A percentile compares a stretch with the other conserved stretches of the same genome.
phyloP scores from a whole-genome alignment of 371 early-diverging fungal species.

The Rhizopus sp. region DNA sequence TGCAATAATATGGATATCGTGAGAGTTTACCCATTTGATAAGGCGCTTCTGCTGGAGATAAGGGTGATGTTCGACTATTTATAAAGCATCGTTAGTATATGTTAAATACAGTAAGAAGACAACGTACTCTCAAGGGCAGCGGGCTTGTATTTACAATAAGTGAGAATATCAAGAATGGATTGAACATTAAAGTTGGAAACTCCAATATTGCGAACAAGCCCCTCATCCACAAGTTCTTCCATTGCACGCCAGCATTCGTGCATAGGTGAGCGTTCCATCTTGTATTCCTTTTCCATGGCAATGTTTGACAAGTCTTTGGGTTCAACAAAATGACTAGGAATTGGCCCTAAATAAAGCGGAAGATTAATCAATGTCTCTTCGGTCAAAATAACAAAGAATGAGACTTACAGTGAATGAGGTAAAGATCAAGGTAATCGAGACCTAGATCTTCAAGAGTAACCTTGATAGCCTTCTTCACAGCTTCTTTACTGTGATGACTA shows the following conservation, averaged over 20 bases:
- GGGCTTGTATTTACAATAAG: conserved; percentile 39
- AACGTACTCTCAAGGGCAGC: conserved; percentile 21
- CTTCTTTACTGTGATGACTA: conserved; percentile 47
- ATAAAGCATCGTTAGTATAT: background rate
- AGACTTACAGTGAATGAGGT: conserved; percentile 48
- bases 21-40: conserved; percentile 36
- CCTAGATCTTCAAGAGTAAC: conserved; percentile 56
- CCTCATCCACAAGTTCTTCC: conserved; percentile 39
- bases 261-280: conserved; percentile 37
- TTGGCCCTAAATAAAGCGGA: conserved; percentile 29
- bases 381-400: conserved; percentile 63
- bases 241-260: conserved; percentile 38
- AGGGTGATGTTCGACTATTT: conserved; percentile 62
- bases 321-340: conserved; percentile 28
- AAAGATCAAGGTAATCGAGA: conserved; percentile 72
- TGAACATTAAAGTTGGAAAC: conserved; percentile 61
- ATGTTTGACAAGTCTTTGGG: conserved; percentile 27
- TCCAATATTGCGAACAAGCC: conserved; percentile 54
- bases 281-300: background rate
- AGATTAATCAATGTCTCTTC: background rate
- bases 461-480: conserved; percentile 52
- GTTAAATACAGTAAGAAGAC: background rate
- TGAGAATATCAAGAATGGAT: conserved; percentile 32
- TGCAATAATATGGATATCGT: conserved; percentile 53
- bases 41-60: conserved; percentile 59